A percentile compares a stretch with the other conserved stretches of the same genome.
Conservation (phyloP, 1,284 basidiomycete species). For the Polyporus tsugae region DNA sequence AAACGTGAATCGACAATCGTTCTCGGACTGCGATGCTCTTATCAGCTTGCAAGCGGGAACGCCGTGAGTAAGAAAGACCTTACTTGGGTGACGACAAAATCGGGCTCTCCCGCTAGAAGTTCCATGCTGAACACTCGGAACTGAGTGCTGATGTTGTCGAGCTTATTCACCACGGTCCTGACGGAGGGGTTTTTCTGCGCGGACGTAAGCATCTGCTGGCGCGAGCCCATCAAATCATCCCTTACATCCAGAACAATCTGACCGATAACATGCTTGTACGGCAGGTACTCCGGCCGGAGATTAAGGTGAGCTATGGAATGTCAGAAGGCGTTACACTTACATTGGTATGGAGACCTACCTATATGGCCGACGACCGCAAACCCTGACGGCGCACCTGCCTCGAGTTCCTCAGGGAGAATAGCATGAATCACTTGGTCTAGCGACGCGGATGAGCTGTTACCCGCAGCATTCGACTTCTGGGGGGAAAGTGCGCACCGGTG, state of each 20-base stretch:
- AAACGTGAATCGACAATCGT: slow-evolving; percentile 88
- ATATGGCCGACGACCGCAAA: slow-evolving; percentile 95
- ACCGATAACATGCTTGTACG: slow-evolving; percentile 92
- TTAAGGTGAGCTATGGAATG: slow-evolving; percentile 80
- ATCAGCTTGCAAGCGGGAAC: neutral
- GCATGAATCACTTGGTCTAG: slow-evolving; percentile 85
- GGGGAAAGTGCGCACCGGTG: slow-evolving; percentile 58
- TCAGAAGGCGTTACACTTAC: neutral
- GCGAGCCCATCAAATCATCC: slow-evolving; percentile 39
- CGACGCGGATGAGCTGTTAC: slow-evolving; percentile 5
- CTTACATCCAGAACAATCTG: slow-evolving; percentile 88
- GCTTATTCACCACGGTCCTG: slow-evolving; percentile 95
- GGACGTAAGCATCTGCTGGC: neutral
- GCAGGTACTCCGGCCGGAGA: slow-evolving; percentile 88
- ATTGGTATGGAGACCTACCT: slow-evolving; percentile 55
- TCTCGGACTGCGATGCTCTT: slow-evolving; percentile 67
- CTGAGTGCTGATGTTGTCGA: slow-evolving; percentile 86
- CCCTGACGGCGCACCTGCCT: slow-evolving; percentile 83
- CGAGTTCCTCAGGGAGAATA: slow-evolving; percentile 79
- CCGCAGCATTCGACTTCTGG: neutral
- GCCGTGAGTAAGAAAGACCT: slow-evolving; percentile 33
- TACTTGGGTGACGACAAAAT: slow-evolving; percentile 89
- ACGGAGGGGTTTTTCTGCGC: slow-evolving; percentile 83
- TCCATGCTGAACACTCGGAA: slow-evolving; percentile 99
- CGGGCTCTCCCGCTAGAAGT: slow-evolving; percentile 88